Conservation (phyloP, 1,284 basidiomycete species). For the Ceratobasidium sp. region DNA sequence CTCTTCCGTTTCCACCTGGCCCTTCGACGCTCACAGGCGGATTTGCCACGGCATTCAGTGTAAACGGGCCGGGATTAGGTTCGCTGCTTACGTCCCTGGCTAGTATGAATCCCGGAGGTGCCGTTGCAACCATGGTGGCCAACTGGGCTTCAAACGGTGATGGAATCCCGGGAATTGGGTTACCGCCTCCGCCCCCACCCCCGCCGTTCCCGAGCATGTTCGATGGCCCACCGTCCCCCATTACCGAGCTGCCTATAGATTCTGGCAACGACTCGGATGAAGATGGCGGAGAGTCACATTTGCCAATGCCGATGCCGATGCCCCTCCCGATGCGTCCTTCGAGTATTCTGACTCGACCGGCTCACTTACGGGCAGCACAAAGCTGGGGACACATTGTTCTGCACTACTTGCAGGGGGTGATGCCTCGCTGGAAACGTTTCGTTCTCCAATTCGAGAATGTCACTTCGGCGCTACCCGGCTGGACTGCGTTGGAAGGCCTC, state of each 20-base stretch:
- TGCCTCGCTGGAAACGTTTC: conserved; percentile 31
- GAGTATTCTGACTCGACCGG: conserved; percentile 6
- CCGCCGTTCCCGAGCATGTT: conserved; percentile 32
- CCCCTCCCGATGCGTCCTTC: conserved; percentile 14
- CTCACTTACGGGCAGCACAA: conserved; percentile 18
- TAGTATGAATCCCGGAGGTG: conserved; percentile 31
- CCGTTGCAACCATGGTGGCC: conserved; percentile 11
- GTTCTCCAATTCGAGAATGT: conserved; percentile 31
- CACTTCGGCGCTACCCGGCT: conserved; percentile 28
- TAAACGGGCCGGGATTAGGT: conserved; percentile 9
- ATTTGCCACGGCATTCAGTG: neutral
- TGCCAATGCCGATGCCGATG: conserved; percentile 26
- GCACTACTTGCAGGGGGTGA: conserved; percentile 31
- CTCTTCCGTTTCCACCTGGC: conserved; percentile 1
- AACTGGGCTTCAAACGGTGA: conserved; percentile 22
- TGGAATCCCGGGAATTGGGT: conserved; percentile 9
- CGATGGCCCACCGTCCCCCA: conserved; percentile 34
- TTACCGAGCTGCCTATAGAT: conserved; percentile 31
- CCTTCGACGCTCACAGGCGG: conserved; percentile 5
- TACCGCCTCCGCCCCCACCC: conserved; percentile 18
- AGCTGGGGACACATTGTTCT: conserved; percentile 37
- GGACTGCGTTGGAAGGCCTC: conserved; percentile 26
- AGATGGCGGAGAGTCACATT: neutral
- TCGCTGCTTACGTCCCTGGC: conserved; percentile 17
- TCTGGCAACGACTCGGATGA: conserved; percentile 38